phyloP scores from a whole-genome alignment of 129 eudicot species.

The Lactuca sativa region DNA sequence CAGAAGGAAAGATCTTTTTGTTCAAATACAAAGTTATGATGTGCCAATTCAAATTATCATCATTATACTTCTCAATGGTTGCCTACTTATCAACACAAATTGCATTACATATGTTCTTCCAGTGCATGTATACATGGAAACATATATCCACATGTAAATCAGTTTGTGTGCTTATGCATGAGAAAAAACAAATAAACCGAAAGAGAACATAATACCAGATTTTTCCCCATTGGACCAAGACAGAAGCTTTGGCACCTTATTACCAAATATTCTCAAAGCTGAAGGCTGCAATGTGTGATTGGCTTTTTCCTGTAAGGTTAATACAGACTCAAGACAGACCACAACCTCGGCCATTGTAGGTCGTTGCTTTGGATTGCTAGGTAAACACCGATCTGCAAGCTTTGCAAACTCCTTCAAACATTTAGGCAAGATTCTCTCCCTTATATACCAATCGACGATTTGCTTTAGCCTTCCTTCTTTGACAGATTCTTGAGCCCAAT shows the following conservation, averaged over 20 bases:
- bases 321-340: neutral
- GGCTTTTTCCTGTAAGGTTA: neutral
- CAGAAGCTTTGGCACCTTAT: neutral
- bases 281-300: neutral
- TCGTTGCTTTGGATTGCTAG: neutral
- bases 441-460: constrained; percentile 12
- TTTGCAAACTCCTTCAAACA: constrained; percentile 20
- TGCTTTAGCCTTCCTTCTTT: constrained; percentile 14
- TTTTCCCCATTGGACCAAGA: neutral
- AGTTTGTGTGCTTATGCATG: neutral
- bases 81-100: too few relatives aligned
- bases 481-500: constrained; percentile 15
- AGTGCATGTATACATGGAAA: too few relatives aligned
- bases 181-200: neutral
- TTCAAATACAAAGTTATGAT: too few relatives aligned
- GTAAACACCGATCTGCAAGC: neutral
- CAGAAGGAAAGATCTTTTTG: too few relatives aligned
- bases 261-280: neutral
- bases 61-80: too few relatives aligned
- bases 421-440: constrained; percentile 9
- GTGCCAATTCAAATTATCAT: too few relatives aligned
- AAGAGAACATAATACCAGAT: neutral
- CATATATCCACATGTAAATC: too few relatives aligned
- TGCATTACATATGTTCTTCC: too few relatives aligned
- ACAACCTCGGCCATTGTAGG: neutral